Conservation (phyloP, 495 filamentous ascomycete genomes). For the Xylaria cubensis region DNA sequence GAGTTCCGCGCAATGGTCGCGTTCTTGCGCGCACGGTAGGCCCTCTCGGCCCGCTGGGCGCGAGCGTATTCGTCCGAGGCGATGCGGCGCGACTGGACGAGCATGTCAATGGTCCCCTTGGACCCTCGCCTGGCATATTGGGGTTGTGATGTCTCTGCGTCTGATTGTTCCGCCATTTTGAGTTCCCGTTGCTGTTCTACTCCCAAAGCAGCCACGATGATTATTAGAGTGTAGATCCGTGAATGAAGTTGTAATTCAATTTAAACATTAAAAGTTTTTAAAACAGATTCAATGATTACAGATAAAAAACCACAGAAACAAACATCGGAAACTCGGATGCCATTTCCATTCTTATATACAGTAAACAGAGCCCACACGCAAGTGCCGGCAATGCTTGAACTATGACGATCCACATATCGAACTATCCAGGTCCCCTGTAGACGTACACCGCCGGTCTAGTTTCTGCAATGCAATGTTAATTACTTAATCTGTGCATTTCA, state of each 20-base stretch:
- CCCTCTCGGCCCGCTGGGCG: slow-evolving; percentile 39
- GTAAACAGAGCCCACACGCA: neutral
- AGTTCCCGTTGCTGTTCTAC: neutral
- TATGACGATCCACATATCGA: neutral
- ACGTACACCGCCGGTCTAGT: neutral
- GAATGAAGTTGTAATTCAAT: neutral
- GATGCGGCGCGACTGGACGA: slow-evolving; percentile 33
- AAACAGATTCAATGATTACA: neutral
- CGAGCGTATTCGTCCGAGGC: slow-evolving; percentile 35
- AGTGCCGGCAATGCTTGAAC: neutral
- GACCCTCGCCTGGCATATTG: slow-evolving; percentile 13
- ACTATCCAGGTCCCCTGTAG: neutral
- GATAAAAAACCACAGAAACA: neutral
- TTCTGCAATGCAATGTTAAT: slow-evolving; percentile 13
- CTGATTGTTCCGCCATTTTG: neutral
- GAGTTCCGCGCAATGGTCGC: slow-evolving; percentile 36
- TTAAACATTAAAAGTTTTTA: neutral
- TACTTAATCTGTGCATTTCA: slow-evolving; percentile 5
- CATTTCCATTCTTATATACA: neutral
- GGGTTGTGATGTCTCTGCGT: neutral
- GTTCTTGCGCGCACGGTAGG: slow-evolving; percentile 40
- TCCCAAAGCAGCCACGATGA: neutral
- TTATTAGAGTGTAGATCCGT: neutral
- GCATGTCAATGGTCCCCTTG: slow-evolving; percentile 40
- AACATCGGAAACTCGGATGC: neutral